Evolutionary conservation across 2,329 filamentous ascomycete genomes (phyloP).

Genomic region (Trichoderma breve): DNA sequence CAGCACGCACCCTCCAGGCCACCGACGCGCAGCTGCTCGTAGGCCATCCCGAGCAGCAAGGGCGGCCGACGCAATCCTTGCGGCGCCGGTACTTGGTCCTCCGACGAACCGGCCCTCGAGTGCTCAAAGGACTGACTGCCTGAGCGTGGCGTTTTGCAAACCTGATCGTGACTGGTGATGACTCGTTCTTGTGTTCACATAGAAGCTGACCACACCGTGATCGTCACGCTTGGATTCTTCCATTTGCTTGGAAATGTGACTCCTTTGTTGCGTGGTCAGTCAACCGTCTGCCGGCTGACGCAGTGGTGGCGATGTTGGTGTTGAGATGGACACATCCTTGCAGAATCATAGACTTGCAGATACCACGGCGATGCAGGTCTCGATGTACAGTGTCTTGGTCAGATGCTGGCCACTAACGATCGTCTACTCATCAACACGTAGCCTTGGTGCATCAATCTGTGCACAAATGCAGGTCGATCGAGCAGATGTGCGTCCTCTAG

Average conservation of each 20-base stretch:
- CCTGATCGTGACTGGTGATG: background rate
- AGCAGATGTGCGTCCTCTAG: background rate
- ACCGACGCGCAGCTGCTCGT: background rate
- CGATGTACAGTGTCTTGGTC: background rate
- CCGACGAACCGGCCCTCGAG: background rate
- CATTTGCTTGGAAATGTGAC: background rate
- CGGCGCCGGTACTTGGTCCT: background rate
- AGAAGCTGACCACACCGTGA: background rate
- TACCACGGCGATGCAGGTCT: background rate
- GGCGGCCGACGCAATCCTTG: background rate
- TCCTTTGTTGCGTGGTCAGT: background rate
- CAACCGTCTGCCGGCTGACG: background rate
- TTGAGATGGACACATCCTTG: background rate
- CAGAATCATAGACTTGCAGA: background rate
- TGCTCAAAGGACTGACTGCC: background rate
- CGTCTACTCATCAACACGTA: background rate
- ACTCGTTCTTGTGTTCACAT: background rate
- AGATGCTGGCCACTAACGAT: background rate
- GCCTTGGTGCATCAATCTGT: background rate
- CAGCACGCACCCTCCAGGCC: background rate
- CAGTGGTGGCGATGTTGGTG: background rate
- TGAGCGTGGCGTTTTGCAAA: conserved; percentile 2
- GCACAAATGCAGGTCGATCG: background rate
- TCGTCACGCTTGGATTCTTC: background rate
- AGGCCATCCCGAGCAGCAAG: background rate